Percentiles rank a stretch among this genome's conserved stretches.
These are phyloP conservation scores for Penicillium cataractarum DNA, from an alignment of 495 filamentous ascomycete species.

Conservation along the genomic window DNA sequence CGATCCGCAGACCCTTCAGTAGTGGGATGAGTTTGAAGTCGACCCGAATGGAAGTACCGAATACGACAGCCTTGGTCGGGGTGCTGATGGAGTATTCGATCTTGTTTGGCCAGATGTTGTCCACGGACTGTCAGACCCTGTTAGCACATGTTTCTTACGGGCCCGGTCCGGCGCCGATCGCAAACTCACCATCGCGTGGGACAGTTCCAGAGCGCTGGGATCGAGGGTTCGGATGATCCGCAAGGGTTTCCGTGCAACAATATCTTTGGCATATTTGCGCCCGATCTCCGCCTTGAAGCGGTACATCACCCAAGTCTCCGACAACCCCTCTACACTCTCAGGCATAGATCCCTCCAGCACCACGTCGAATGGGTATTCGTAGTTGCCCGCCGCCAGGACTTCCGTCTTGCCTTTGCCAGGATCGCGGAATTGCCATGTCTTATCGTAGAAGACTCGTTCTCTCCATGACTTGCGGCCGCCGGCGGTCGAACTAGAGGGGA, in stretches of 20 bases:
- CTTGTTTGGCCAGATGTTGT: constrained; percentile 95
- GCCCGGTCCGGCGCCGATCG: neutral
- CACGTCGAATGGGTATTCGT: constrained; percentile 89
- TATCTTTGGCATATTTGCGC: constrained; percentile 78
- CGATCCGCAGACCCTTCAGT: constrained; percentile 83
- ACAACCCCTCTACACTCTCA: constrained; percentile 88
- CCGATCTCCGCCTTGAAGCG: constrained; percentile 86
- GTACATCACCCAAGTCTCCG: constrained; percentile 80
- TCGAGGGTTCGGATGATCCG: constrained; percentile 87
- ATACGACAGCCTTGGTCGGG: constrained; percentile 87
- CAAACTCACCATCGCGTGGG: constrained; percentile 74
- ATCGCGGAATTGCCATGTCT: constrained; percentile 58
- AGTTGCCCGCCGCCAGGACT: constrained; percentile 73
- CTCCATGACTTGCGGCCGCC: constrained; percentile 53
- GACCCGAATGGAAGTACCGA: constrained; percentile 78
- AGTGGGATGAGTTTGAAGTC: constrained; percentile 82
- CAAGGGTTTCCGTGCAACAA: constrained; percentile 76
- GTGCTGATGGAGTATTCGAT: constrained; percentile 88
- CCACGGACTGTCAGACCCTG: constrained; percentile 59
- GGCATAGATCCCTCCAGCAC: constrained; percentile 73
- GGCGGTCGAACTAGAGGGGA: constrained; percentile 47
- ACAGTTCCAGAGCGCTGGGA: constrained; percentile 76
- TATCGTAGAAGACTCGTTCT: constrained; percentile 59
- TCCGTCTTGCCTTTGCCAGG: constrained; percentile 57
- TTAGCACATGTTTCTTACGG: constrained; percentile 15